Evolutionary conservation across 495 filamentous ascomycete species (phyloP), one percentile per base, ranked within the genome.

Genomic region (Neurospora sp.): DNA sequence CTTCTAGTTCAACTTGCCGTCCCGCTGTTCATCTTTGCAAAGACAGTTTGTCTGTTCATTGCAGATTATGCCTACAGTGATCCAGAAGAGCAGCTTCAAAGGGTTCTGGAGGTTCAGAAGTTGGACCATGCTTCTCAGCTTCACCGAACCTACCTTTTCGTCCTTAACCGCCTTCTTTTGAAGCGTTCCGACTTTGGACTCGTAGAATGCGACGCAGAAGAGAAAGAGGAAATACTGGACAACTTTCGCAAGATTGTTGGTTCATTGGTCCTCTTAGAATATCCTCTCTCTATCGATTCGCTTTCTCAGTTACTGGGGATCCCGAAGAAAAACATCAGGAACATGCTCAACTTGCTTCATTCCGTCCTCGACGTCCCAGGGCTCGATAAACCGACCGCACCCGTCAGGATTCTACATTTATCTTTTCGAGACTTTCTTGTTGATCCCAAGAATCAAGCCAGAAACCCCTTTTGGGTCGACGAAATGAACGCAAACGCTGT

Each of bases 11-110:
- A 81, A 31, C 81, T 78, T 70, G 80, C 85, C n/a, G 77, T 77
- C 44, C 82, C 82, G 37, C 72, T 86, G 3, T 86, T 86, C 75
- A 86, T 86, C 46, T 85, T 78, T 73, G 81, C 82, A 11, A 78
- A 83, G 12, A 86, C 83, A 16, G 79, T 78, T 14, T 86, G 84
- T 72, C 80, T 81, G 14, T 86, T 83, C 69, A 76, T 84, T 42
- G 23, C 70, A 6, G 80, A 81, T 38, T 39, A 69, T 35, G 74
- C 46, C 72, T 74, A 73, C 62, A 48, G 41, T 11, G 69, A 79
- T 69, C 81, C 77, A 20, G 39, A 39, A 46, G 71, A 74, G 44
- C 79, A 75, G 46, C 74, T 84, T 5, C 69, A 72, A 14, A 79
- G 73, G 44, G 70, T 84, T 72, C 71, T 83, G 11, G 14, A 81